Conservation (phyloP, 2,329 filamentous ascomycete species). For the Graphium sp. region DNA sequence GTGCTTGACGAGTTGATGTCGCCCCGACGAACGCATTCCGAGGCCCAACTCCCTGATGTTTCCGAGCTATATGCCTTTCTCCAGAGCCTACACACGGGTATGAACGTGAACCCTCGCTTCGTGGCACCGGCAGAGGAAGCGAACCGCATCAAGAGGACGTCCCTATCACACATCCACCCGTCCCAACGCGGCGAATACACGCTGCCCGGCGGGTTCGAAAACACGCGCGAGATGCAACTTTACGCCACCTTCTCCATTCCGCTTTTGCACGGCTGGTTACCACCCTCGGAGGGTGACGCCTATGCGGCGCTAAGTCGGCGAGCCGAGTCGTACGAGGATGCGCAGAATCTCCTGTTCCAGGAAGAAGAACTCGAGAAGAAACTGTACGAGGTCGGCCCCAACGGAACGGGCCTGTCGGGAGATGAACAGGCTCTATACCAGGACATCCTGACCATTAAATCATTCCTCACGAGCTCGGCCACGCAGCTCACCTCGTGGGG, state of each 20-base stretch:
- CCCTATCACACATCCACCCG: slow-evolving; percentile 33
- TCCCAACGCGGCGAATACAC: slow-evolving; percentile 23
- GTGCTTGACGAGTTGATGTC: slow-evolving; percentile 91
- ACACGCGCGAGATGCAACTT: slow-evolving; percentile 74
- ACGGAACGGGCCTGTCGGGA: slow-evolving; percentile 34
- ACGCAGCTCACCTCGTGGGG: slow-evolving; percentile 81
- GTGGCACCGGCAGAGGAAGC: slow-evolving; percentile 37
- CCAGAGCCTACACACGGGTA: slow-evolving; percentile 78
- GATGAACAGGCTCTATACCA: slow-evolving; percentile 68
- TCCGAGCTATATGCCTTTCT: slow-evolving; percentile 78
- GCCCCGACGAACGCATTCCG: slow-evolving; percentile 43
- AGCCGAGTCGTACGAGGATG: slow-evolving; percentile 79
- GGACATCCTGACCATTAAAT: slow-evolving; percentile 71
- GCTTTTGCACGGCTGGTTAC: slow-evolving; percentile 85
- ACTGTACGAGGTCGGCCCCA: slow-evolving; percentile 26
- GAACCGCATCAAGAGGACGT: slow-evolving; percentile 30
- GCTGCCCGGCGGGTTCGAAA: slow-evolving; percentile 62
- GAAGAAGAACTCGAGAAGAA: slow-evolving; percentile 82
- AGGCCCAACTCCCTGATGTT: slow-evolving; percentile 63
- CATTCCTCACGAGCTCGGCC: slow-evolving; percentile 61
- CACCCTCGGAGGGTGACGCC: slow-evolving; percentile 46
- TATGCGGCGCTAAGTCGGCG: slow-evolving; percentile 56
- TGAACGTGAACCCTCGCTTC: slow-evolving; percentile 94
- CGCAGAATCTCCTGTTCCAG: slow-evolving; percentile 72
- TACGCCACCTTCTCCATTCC: slow-evolving; percentile 83